phyloP scores from a whole-genome alignment of 208 protist genomes.

The Leishmania amazonensis region DNA sequence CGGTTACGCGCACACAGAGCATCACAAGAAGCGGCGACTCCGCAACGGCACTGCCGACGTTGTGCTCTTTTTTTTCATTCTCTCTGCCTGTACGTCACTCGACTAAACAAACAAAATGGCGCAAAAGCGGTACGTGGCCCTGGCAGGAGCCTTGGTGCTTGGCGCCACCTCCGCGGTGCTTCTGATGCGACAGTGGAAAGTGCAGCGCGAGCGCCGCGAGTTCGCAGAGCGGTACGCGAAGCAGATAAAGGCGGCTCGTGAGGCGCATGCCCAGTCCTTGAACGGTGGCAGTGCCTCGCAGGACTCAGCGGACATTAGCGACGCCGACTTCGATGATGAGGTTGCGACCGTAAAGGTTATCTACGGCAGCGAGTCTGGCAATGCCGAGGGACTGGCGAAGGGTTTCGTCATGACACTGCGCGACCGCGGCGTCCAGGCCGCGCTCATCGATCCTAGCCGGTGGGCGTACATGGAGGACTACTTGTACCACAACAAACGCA shows the following conservation, averaged over 20 bases:
- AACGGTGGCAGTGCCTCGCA: constrained; percentile 6
- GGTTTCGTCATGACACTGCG: constrained; percentile 51
- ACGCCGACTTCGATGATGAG: constrained; percentile 2
- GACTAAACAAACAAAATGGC: background rate
- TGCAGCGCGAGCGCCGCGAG: constrained; percentile 34
- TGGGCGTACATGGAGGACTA: constrained; percentile 58
- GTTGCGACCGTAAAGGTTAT: constrained; percentile 46
- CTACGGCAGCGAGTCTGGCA: constrained; percentile 74
- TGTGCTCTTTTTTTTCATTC: background rate
- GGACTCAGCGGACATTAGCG: constrained; percentile 4
- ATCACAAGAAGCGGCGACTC: too few species aligned
- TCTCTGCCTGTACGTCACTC: background rate
- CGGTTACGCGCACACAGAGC: too few species aligned
- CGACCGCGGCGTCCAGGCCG: constrained; percentile 50
- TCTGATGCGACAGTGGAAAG: constrained; percentile 5
- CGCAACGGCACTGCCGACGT: background rate
- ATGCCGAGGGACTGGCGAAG: constrained; percentile 66
- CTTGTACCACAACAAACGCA: constrained; percentile 23
- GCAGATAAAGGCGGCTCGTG: constrained; percentile 26
- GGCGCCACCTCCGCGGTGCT: constrained; percentile 2
- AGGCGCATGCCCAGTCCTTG: constrained; percentile 11
- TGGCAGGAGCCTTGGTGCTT: constrained; percentile 8
- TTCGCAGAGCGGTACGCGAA: constrained; percentile 41
- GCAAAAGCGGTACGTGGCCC: constrained; percentile 1
- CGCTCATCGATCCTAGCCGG: constrained; percentile 59